phyloP scores from a whole-genome alignment of 2,329 filamentous ascomycete genomes.

The Ophiostoma sp. region DNA sequence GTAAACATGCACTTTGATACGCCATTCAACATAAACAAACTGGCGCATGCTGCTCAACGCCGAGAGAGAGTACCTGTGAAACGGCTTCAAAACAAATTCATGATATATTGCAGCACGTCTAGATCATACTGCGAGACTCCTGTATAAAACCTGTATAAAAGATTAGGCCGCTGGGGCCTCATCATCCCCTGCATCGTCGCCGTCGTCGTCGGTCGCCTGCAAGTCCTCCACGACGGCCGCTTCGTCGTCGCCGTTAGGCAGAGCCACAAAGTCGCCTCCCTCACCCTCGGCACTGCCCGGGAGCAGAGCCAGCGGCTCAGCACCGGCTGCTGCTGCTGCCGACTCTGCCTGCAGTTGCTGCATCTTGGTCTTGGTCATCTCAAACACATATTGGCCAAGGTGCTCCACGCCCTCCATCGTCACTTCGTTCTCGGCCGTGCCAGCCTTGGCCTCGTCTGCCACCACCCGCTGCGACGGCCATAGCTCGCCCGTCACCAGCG shows the following conservation, averaged over 20 bases:
- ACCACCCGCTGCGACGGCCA: slow-evolving; percentile 60
- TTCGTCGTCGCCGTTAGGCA: slow-evolving; percentile 20
- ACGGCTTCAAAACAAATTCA: no score
- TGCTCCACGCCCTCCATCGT: slow-evolving; percentile 91
- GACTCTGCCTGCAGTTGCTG: slow-evolving; percentile 41
- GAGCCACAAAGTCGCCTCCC: slow-evolving; percentile 21
- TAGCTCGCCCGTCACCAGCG: slow-evolving; percentile 78
- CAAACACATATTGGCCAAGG: slow-evolving; percentile 88
- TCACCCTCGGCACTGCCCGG: not conserved
- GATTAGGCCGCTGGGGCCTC: not conserved
- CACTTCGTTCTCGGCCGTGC: slow-evolving; percentile 52
- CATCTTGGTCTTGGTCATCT: slow-evolving; percentile 73
- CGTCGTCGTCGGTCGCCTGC: slow-evolving; percentile 8
- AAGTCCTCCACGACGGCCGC: slow-evolving; percentile 6
- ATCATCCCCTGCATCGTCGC: not conserved
- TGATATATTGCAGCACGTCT: not conserved
- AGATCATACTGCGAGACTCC: not conserved
- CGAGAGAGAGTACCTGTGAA: no score
- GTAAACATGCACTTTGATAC: no score
- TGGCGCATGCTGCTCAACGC: no score
- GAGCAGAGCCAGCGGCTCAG: not conserved
- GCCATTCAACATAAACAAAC: no score
- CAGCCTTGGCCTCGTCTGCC: slow-evolving; percentile 45
- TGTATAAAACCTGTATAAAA: not conserved
- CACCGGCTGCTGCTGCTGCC: not conserved